A percentile compares a stretch with the other conserved stretches of the same genome.
These are phyloP conservation scores for Huntiella moniliformis DNA, from an alignment of 2,329 filamentous ascomycete species.

Conservation along the genomic window DNA sequence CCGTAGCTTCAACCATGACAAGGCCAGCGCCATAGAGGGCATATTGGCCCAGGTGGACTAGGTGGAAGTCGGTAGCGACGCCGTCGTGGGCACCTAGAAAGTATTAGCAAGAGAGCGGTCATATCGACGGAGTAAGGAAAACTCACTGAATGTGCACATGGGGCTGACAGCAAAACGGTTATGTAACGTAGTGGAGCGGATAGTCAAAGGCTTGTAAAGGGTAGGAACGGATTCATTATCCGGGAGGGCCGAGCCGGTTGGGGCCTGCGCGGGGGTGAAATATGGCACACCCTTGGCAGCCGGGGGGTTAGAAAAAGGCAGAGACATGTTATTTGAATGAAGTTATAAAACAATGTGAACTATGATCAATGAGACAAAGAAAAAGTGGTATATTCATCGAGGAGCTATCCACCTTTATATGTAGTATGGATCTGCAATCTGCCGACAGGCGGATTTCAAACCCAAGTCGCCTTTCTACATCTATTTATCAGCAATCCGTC, in stretches of 20 bases:
- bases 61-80: slow-evolving; percentile 62
- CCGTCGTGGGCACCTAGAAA: slow-evolving; percentile 34
- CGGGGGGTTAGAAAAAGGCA: too few relatives aligned
- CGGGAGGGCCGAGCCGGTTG: slow-evolving; percentile 24
- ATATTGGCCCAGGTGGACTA: slow-evolving; percentile 66
- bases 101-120: not conserved
- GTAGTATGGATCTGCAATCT: too few relatives aligned
- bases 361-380: too few relatives aligned
- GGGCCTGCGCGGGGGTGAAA: slow-evolving; percentile 35
- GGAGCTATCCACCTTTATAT: too few relatives aligned
- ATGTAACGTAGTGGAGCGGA: slow-evolving; percentile 31
- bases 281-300: slow-evolving; percentile 24
- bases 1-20: slow-evolving; percentile 59
- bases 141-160: slow-evolving; percentile 28
- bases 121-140: too few relatives aligned
- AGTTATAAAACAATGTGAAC: too few relatives aligned
- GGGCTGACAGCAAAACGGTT: slow-evolving; percentile 41
- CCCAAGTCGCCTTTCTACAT: too few relatives aligned
- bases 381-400: too few relatives aligned
- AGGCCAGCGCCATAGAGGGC: slow-evolving; percentile 57
- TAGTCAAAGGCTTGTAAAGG: slow-evolving; percentile 36
- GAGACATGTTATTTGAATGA: too few relatives aligned
- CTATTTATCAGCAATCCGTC: too few relatives aligned
- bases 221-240: slow-evolving; percentile 26
- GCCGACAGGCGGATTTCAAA: too few relatives aligned